Conservation (phyloP, 1,284 basidiomycete genomes). For the Pyrrhoderma lamaoense region DNA sequence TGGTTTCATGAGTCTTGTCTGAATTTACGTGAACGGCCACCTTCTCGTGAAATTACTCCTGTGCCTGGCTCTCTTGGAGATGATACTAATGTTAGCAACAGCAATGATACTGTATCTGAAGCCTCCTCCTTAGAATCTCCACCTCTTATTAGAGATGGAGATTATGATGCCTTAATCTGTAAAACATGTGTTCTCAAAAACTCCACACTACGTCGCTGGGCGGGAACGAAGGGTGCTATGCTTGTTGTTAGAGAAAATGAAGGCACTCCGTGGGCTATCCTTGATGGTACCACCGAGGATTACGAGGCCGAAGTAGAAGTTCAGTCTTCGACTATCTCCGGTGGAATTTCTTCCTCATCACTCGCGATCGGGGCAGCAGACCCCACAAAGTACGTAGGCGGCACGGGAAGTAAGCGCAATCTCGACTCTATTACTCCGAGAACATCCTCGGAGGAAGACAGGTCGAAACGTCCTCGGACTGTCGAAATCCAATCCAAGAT, state of each 20-base stretch:
- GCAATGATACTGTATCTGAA: constrained; percentile 37
- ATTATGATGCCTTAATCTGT: constrained; percentile 71
- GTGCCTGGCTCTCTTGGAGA: constrained; percentile 20
- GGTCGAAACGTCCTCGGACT: constrained; percentile 18
- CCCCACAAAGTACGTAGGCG: background rate
- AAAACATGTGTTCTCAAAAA: constrained; percentile 50
- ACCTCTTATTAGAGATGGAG: constrained; percentile 51
- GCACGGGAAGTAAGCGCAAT: constrained; percentile 8
- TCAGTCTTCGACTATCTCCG: constrained; percentile 18
- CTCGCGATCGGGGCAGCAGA: background rate
- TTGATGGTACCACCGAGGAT: constrained; percentile 27
- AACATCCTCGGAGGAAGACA: constrained; percentile 8
- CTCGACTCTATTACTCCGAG: constrained; percentile 1
- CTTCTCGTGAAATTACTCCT: constrained; percentile 40
- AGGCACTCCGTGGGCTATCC: constrained; percentile 41
- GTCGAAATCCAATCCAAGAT: background rate
- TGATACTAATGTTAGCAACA: background rate
- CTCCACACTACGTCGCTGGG: constrained; percentile 47
- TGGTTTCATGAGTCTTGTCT: constrained; percentile 85
- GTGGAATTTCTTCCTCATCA: background rate
- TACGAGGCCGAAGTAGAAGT: constrained; percentile 18
- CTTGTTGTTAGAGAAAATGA: constrained; percentile 51
- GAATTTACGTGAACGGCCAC: constrained; percentile 59
- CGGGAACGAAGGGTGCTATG: constrained; percentile 54
- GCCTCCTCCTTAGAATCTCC: constrained; percentile 57